phyloP scores from a whole-genome alignment of 2,329 filamentous ascomycete genomes.

The Xylaria sp. region DNA sequence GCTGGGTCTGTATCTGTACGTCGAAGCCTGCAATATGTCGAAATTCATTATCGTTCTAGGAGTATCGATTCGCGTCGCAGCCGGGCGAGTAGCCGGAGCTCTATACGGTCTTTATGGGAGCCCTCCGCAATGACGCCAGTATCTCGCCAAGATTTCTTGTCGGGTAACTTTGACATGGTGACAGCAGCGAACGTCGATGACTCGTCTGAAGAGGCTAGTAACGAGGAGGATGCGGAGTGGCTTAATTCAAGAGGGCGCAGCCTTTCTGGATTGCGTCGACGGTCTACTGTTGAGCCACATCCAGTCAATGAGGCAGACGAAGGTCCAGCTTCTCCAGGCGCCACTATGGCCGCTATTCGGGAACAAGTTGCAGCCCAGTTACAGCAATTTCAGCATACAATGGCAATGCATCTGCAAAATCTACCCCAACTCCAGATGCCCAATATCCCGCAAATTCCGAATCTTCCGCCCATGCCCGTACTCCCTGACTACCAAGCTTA shows the following conservation, averaged over 20 bases:
- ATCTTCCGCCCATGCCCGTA: slow-evolving; percentile 67
- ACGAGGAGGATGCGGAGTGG: slow-evolving; percentile 55
- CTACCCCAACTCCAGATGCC: slow-evolving; percentile 71
- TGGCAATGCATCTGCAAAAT: slow-evolving; percentile 74
- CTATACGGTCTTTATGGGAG: slow-evolving; percentile 75
- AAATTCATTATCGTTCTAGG: slow-evolving; percentile 72
- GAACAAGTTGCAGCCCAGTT: slow-evolving; percentile 79
- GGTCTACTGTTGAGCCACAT: slow-evolving; percentile 39
- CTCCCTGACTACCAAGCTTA: slow-evolving; percentile 79
- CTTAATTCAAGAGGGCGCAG: slow-evolving; percentile 53
- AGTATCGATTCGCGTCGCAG: slow-evolving; percentile 71
- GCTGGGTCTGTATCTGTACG: slow-evolving; percentile 73
- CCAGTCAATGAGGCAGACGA: slow-evolving; percentile 49
- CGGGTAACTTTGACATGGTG: slow-evolving; percentile 56
- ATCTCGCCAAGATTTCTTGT: slow-evolving; percentile 53
- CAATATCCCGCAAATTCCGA: slow-evolving; percentile 71
- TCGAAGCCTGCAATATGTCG: slow-evolving; percentile 70
- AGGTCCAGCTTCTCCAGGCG: slow-evolving; percentile 65
- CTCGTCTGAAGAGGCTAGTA: slow-evolving; percentile 51
- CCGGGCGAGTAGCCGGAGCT: slow-evolving; percentile 73
- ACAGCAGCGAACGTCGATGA: slow-evolving; percentile 52
- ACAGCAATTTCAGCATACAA: slow-evolving; percentile 79
- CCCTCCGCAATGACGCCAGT: slow-evolving; percentile 54
- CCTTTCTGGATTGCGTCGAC: slow-evolving; percentile 40
- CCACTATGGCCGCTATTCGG: slow-evolving; percentile 75